Evolutionary conservation across 305 asterid species (phyloP).

Genomic region (Euphrasia arctica): DNA sequence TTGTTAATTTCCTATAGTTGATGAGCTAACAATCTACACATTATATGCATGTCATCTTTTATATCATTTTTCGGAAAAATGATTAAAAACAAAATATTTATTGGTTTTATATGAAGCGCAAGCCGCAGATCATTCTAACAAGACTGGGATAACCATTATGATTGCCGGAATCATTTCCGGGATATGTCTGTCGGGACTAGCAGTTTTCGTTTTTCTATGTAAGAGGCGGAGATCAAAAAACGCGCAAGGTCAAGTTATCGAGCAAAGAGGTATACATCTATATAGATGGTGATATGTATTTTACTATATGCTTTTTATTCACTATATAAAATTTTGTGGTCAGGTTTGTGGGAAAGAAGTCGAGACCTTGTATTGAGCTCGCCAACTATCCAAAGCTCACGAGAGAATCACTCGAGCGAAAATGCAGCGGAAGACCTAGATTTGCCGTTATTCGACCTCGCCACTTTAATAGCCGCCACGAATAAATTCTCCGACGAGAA

Average conservation of each 20-base stretch:
- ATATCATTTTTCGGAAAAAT: too few relatives aligned
- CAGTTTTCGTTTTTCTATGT: conserved; percentile 32
- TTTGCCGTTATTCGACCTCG: conserved; percentile 60
- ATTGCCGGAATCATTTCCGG: conserved; percentile 38
- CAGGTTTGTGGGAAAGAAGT: conserved; percentile 65
- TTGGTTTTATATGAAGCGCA: conserved; percentile 31
- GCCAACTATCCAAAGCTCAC: conserved; percentile 42
- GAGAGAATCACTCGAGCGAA: conserved; percentile 50
- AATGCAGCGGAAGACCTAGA: conserved; percentile 58
- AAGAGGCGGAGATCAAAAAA: conserved; percentile 36
- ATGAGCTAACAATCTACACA: too few relatives aligned
- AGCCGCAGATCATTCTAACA: conserved; percentile 32
- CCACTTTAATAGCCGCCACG: conserved; percentile 56
- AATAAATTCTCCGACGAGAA: conserved; percentile 57
- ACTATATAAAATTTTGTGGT: background rate
- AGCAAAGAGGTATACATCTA: conserved; percentile 38
- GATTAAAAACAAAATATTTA: too few relatives aligned
- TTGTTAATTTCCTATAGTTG: background rate
- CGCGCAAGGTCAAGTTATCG: conserved; percentile 20
- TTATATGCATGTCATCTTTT: too few relatives aligned
- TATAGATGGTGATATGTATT: background rate
- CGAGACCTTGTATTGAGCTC: conserved; percentile 49
- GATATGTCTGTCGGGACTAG: conserved; percentile 30
- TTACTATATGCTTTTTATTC: background rate
- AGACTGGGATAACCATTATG: conserved; percentile 25